Percentiles rank a stretch among this genome's conserved stretches.
Evolutionary conservation across 148 eudicot genomes (phyloP).

Genomic region (Diospyros lotus): DNA sequence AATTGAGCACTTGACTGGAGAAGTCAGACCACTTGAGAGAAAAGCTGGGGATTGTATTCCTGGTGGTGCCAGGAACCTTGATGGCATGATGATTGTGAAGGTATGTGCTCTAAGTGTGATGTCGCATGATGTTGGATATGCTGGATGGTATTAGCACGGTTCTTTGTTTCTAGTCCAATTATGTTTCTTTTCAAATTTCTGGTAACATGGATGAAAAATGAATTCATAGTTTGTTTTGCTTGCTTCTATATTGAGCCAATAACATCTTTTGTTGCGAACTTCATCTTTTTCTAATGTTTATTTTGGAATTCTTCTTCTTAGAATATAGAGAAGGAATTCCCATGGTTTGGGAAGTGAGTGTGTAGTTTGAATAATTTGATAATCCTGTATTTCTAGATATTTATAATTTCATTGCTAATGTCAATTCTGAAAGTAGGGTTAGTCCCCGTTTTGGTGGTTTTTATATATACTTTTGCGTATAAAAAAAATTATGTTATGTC

Average conservation of each 20-base stretch:
- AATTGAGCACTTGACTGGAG: conserved; percentile 96
- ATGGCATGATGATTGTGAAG: conserved; percentile 94
- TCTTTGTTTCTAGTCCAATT: neutral
- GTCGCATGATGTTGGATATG: neutral
- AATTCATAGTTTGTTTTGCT: conserved; percentile 1
- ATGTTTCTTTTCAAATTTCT: neutral
- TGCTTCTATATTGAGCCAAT: neutral
- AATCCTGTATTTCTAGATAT: neutral
- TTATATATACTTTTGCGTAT: no score
- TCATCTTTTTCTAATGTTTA: no score
- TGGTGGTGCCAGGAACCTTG: conserved; percentile 96
- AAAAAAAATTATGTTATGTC: no score
- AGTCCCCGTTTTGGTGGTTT: no score
- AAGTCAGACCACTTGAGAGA: conserved; percentile 81
- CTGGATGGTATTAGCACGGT: neutral
- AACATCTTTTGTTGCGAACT: neutral
- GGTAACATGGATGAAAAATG: neutral
- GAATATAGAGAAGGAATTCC: neutral
- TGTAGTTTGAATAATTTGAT: neutral
- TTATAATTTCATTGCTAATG: neutral
- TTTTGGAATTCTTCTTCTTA: neutral
- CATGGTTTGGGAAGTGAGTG: neutral
- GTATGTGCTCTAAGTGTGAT: conserved; percentile 30
- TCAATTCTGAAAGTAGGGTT: no score
- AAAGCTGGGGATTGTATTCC: conserved; percentile 80